Conservation (phyloP, 2,329 filamentous ascomycete genomes). For the Penicillium thymicola region DNA sequence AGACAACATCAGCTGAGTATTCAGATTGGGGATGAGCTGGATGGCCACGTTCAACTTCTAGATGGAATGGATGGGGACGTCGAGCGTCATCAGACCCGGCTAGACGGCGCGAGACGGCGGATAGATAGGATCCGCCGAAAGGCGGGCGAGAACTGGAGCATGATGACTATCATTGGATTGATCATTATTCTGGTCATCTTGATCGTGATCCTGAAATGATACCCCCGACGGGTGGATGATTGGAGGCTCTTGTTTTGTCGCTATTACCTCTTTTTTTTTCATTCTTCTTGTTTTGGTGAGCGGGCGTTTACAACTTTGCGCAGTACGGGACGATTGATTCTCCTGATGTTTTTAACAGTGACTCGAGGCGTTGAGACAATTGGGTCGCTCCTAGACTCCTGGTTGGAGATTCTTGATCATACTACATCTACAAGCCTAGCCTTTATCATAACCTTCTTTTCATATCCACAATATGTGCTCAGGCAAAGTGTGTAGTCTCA, state of each 20-base stretch:
- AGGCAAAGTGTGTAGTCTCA: not conserved
- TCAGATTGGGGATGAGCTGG: constrained; percentile 93
- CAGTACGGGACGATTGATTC: not conserved
- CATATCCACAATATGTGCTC: not conserved
- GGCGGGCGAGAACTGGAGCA: constrained; percentile 82
- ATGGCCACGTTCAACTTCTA: constrained; percentile 81
- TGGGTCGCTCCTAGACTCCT: not conserved
- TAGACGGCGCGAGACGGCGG: constrained; percentile 70
- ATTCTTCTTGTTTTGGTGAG: constrained; percentile 12
- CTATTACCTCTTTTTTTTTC: not conserved
- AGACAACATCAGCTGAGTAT: constrained; percentile 90
- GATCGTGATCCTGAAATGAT: constrained; percentile 75
- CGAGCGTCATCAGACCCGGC: constrained; percentile 72
- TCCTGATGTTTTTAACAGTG: not conserved
- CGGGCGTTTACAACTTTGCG: constrained; percentile 18
- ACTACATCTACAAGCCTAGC: not conserved
- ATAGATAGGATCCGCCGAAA: constrained; percentile 69
- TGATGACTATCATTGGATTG: constrained; percentile 74
- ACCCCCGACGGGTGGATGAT: not conserved
- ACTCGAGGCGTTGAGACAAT: constrained; percentile 1
- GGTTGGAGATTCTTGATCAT: not conserved
- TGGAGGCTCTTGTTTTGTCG: not conserved
- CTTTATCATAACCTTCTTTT: not conserved
- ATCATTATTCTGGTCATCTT: constrained; percentile 79
- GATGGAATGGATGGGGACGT: constrained; percentile 83